Percentiles rank a stretch among this genome's conserved stretches.
Conservation (phyloP, 371 early-diverging fungal species). For the Lichtheimia hyalospora region DNA sequence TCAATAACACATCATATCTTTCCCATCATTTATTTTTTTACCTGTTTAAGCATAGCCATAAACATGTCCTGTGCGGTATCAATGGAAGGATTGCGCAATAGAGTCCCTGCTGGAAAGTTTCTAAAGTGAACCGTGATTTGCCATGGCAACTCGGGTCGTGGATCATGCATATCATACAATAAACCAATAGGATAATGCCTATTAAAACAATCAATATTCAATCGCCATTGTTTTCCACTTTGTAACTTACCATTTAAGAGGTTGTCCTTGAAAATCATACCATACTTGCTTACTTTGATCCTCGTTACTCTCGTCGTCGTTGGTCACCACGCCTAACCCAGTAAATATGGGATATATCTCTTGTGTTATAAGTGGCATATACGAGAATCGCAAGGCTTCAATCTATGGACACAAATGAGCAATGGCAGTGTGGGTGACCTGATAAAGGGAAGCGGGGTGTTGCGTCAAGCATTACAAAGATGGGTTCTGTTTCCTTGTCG, state of each 20-base stretch:
- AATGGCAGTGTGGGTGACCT: not conserved
- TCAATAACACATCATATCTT: too few species aligned
- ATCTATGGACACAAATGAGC: slow-evolving; percentile 1
- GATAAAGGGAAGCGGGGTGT: not conserved
- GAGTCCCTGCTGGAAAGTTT: slow-evolving; percentile 57
- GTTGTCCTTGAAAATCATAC: slow-evolving; percentile 64
- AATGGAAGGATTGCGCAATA: slow-evolving; percentile 53
- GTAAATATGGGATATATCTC: slow-evolving; percentile 48
- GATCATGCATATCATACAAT: slow-evolving; percentile 57
- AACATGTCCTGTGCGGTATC: slow-evolving; percentile 67
- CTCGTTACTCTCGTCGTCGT: slow-evolving; percentile 28
- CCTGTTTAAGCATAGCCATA: slow-evolving; percentile 83
- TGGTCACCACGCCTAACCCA: slow-evolving; percentile 35
- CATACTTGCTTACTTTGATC: slow-evolving; percentile 39
- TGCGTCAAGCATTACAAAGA: slow-evolving; percentile 40
- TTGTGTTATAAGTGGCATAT: slow-evolving; percentile 59
- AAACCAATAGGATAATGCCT: slow-evolving; percentile 84
- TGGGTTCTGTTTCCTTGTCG: slow-evolving; percentile 39
- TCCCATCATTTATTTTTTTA: slow-evolving; percentile 11
- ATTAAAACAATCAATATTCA: not conserved
- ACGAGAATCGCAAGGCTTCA: slow-evolving; percentile 55
- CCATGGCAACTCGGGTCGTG: slow-evolving; percentile 55
- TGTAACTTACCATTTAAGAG: slow-evolving; percentile 66
- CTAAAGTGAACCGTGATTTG: slow-evolving; percentile 59
- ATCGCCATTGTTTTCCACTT: not conserved